Base-by-base conservation (phyloP, 352 stramenopile genomes). In the Phytophthora boehmeriae region DNA sequence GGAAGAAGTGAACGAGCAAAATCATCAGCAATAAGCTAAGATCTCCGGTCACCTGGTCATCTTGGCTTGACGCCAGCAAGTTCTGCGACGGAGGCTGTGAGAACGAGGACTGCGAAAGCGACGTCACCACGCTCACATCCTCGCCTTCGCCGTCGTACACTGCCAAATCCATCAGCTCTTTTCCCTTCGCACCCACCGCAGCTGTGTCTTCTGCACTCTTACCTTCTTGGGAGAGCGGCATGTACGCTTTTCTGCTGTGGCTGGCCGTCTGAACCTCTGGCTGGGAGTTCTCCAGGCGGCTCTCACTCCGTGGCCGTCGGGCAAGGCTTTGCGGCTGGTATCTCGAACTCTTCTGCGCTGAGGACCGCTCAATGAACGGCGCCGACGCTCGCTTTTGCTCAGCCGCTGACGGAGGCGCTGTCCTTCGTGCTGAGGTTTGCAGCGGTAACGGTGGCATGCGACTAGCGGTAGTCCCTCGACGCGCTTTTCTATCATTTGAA, bases 41-140 rank as follows among this genome's bases (percentile, higher is more conserved):
- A 42, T 36, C 22, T 13, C 53, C 17, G n/a, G 17, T 72, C 35
- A 80, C 67, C 57, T 75, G 43, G 14, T 63, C 46, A 39, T 78
- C 64, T 34, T 78, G 67, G 32, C 59, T 73, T 44, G 51, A 64
- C 6, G 50, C 59, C 10, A 75, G 44, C 61, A 73, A 64, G 23
- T 71, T 68, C 23, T 73, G 68, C 16, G 73, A 71, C 43, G 78
- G 73, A 8, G 61, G 66, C 34, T 71, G 67, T n/a, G 63, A 76
- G 34, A 71, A 67, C 8, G 69, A 74, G 13, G 70, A 76, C 60
- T 85, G 75, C 17, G 78, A 83, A 32, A 78, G 69, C 9, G 75
- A 82, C 23, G 65, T 72, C 35, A 69, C 68, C 17, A 60, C 63
- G 44, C 66, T 73, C 47, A 59, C 61, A 34, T 76, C 52, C 11